Percentiles rank a stretch among this genome's conserved stretches.
phyloP scores from a whole-genome alignment of 2,329 filamentous ascomycete species.

The Ophiostoma fasciatum region DNA sequence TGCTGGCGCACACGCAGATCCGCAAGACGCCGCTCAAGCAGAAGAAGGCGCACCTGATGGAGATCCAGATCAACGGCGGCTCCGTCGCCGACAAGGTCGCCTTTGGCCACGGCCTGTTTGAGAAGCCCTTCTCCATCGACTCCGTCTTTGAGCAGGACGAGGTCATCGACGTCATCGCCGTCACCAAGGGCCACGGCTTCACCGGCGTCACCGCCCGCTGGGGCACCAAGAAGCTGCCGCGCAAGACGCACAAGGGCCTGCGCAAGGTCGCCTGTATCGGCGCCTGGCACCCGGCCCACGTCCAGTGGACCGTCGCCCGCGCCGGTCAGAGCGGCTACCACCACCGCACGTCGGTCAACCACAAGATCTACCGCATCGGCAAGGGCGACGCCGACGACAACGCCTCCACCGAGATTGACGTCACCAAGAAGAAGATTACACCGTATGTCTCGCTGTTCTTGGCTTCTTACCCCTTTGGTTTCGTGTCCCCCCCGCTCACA shows the following conservation, averaged over 20 bases:
- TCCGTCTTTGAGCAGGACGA: conserved; percentile 98
- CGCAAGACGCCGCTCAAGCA: conserved; percentile 99
- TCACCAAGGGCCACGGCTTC: conserved; percentile 99
- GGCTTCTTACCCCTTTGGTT: not conserved
- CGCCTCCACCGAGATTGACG: conserved; percentile 86
- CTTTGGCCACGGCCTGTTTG: conserved; percentile 89
- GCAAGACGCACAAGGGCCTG: conserved; percentile 99
- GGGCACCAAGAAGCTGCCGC: conserved; percentile 99
- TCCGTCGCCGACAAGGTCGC: conserved; percentile 92
- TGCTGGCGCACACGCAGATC: conserved; percentile 99
- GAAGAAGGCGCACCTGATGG: conserved; percentile 99
- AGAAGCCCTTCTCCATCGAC: conserved; percentile 93
- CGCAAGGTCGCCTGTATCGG: conserved; percentile 99
- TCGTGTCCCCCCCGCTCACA: too few species aligned
- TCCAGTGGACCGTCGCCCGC: conserved; percentile 99
- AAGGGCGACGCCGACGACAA: conserved; percentile 83
- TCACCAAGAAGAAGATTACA: conserved; percentile 99
- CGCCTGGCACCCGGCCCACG: conserved; percentile 99
- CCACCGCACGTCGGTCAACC: conserved; percentile 99
- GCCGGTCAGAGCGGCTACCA: conserved; percentile 99
- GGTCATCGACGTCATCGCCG: conserved; percentile 97
- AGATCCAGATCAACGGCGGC: conserved; percentile 99
- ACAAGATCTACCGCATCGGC: conserved; percentile 99
- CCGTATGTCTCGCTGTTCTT: conserved; percentile 54
- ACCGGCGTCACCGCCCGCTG: conserved; percentile 92